Evolutionary conservation across 2,329 filamentous ascomycete species (phyloP), one percentile per base, ranked within the genome.

Genomic region (Fusarium liriodendri): DNA sequence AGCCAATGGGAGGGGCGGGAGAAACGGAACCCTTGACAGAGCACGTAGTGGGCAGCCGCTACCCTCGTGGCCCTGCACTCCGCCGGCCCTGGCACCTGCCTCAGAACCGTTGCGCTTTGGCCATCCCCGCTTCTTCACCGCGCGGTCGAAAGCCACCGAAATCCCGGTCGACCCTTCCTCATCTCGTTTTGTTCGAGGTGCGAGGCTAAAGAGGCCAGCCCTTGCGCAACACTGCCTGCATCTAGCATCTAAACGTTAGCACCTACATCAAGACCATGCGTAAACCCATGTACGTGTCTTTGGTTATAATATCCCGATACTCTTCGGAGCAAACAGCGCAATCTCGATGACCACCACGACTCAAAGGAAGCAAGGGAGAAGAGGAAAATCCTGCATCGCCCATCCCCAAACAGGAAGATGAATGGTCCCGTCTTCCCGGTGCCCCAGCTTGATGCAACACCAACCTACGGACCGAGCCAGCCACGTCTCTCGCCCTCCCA

Each of bases 141-240:
- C 62, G 66, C 62, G 66, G 72, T 57, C 52, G 42, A 71, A 72
- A 73, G 70, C 70, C 70, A 73, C 70, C 33, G 33, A 25, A 40
- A 58, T 38, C 33, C 54, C 55, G 55, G 70, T 58, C 70, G 62
- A 73, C 70, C 70, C 70, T 73, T 73, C 27, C 60, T 63, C 71
- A 74, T 74, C 68, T 74, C 71, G 71, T 73, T 73, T 55, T 71
- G 71, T 74, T 73, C 67, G 71, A 73, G 70, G 47, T 50, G 45
- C 45, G 9, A 50, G 70, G 47, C 42, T 47, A 61, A 62, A 52
- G 47, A 52, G 47, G 42, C 55, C 54, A 70, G 66, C 62, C 70
- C 62, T 67, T 63, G 66, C 59, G 45, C 45, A 50, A 50, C 45
- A 27, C 45, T 29, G 45, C 45, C 42, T 47, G 42, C 42, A 47